Base-by-base conservation (phyloP, 1,284 basidiomycete genomes). In the Ganoderma resinaceum region DNA sequence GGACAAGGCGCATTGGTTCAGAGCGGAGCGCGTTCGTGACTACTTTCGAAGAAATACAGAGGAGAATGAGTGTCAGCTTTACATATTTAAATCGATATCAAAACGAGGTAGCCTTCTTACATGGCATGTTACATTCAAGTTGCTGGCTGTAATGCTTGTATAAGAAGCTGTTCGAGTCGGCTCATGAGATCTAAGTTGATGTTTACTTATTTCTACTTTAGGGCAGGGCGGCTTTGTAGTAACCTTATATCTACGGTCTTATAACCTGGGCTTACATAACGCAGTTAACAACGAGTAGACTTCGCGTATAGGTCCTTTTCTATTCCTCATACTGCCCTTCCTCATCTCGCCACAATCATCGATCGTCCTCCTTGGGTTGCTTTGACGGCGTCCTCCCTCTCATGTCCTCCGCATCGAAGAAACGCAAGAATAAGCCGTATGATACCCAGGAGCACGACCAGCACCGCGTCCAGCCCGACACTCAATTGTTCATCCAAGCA, bases 401-500 rank as follows among this genome's bases (percentile, higher is more conserved):
- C 18, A 66, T 63, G 66, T 42, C 49, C 11, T 16, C 37, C 16
- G 31, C 31, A 3, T 33, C 43, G 1, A 63, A 55, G 26, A 64
- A 67, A 37, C 62, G 66, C 26, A 67, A 67, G 58, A 42, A 38
- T 6, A 37, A 58, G 40, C 62, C 62, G 9, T 61, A 43, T 26
- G 66, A 64, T 11, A 26, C 16, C 23, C 38, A 49, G 8, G 65
- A 33, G 40, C 40, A 38, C 18, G 42, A 26, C 6, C 43, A 35
- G 20, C 43, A n/a, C 2, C 26, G 16, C 5, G 33, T 33, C 16
- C 55, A 61, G 18, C 70, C 67, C 0, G 76, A 80, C 52, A 70
- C 72, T 1, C 59, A 73, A 20, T 80, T 91, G 14, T 87, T 82
- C 73, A 82, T 92, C 58, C 87, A 89, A 72, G 91, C 89, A 0